phyloP scores from a whole-genome alignment of 2,329 filamentous ascomycete genomes.

The Trichoderma asperellum region DNA sequence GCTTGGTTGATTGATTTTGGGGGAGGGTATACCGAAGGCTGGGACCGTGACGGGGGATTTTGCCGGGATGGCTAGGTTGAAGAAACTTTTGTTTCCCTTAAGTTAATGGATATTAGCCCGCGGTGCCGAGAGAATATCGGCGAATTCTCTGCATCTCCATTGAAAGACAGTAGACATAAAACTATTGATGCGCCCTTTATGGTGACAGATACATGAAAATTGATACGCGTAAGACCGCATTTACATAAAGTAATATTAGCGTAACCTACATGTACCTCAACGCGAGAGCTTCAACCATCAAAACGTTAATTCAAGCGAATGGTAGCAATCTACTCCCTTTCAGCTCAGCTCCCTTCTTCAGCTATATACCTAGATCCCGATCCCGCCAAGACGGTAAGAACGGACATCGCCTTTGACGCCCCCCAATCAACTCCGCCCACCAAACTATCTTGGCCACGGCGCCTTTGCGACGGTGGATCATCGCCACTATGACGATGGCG shows the following conservation, averaged over 20 bases:
- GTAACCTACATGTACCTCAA: not conserved
- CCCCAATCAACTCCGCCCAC: conserved; percentile 2
- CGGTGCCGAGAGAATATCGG: not conserved
- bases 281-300: not conserved
- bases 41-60: no score
- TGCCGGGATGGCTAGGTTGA: not conserved
- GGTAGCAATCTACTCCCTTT: not conserved
- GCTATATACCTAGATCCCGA: not conserved
- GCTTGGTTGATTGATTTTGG: not conserved
- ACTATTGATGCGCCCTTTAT: not conserved
- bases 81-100: not conserved
- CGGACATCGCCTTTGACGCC: not conserved
- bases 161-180: not conserved
- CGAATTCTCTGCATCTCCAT: not conserved
- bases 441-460: not conserved
- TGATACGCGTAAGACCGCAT: not conserved
- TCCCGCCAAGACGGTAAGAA: not conserved
- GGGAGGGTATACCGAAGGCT: not conserved
- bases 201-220: not conserved
- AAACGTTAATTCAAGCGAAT: not conserved
- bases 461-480: not conserved
- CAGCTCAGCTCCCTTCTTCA: not conserved
- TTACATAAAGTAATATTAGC: not conserved
- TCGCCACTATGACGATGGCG: conserved; percentile 19
- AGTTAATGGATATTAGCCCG: not conserved